Percentiles rank a stretch among this genome's conserved stretches.
Conservation (phyloP, 176 grass and related monocot species). For the Ensete ventricosum region DNA sequence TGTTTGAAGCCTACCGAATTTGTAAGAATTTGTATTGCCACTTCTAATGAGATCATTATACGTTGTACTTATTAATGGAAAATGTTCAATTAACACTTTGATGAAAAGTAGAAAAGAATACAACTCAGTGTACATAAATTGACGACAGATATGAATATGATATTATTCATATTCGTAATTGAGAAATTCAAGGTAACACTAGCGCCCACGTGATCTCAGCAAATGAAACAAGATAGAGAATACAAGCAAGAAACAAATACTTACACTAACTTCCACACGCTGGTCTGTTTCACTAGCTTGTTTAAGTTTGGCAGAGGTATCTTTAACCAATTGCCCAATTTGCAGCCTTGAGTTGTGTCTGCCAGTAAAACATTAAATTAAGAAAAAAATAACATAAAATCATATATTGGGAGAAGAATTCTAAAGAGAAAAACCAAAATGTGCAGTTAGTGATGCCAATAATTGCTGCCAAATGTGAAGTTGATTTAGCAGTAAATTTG, state of each 20-base stretch:
- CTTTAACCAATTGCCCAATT: slow-evolving; percentile 35
- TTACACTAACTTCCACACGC: slow-evolving; percentile 16
- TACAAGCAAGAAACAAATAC: slow-evolving; percentile 11
- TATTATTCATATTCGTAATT: not conserved
- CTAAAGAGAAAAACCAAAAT: not conserved
- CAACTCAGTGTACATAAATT: not conserved
- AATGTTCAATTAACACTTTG: not conserved
- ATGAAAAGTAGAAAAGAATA: not conserved
- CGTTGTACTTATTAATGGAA: not conserved
- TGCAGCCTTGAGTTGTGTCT: slow-evolving; percentile 49
- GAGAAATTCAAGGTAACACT: not conserved
- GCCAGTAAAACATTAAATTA: slow-evolving; percentile 12
- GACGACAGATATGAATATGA: not conserved
- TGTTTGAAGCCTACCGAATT: not conserved
- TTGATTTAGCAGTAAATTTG: not conserved
- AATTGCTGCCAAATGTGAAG: not conserved
- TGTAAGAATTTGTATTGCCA: not conserved
- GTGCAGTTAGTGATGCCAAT: not conserved
- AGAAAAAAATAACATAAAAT: not conserved
- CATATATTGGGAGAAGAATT: not conserved
- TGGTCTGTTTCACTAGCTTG: slow-evolving; percentile 88
- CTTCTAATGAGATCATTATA: not conserved
- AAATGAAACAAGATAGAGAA: not conserved
- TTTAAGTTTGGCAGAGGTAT: slow-evolving; percentile 44
- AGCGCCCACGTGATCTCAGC: not conserved